A percentile compares a stretch with the other conserved stretches of the same genome.
phyloP scores from a whole-genome alignment of 129 eudicot species.

The Centaurea solstitialis region DNA sequence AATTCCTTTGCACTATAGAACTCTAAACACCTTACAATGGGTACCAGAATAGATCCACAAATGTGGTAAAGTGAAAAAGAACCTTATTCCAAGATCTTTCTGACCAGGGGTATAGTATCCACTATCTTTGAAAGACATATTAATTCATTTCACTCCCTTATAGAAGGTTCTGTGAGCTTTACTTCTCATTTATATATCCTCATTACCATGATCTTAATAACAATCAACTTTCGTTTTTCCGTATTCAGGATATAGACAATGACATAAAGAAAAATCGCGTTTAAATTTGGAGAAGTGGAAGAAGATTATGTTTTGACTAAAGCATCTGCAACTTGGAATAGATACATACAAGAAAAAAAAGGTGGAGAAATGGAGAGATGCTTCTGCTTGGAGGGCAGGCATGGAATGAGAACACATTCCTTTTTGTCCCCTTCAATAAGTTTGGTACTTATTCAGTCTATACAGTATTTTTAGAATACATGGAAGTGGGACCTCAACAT shows the following conservation, averaged over 20 bases:
- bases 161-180: conserved; percentile 19
- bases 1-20: conserved; percentile 57
- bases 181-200: background rate
- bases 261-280: conserved; percentile 18
- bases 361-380: conserved; percentile 45
- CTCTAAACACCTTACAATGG: conserved; percentile 67
- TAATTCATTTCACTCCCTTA: conserved; percentile 20
- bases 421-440: conserved; percentile 76
- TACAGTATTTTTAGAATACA: conserved; percentile 32
- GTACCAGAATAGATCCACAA: conserved; percentile 87
- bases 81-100: conserved; percentile 77
- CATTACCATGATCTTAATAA: background rate
- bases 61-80: conserved; percentile 53
- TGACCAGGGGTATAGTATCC: conserved; percentile 66
- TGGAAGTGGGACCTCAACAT: conserved; percentile 36
- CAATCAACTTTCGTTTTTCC: conserved; percentile 12
- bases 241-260: conserved; percentile 21
- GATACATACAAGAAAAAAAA: conserved; percentile 48
- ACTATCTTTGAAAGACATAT: conserved; percentile 38
- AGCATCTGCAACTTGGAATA: conserved; percentile 64
- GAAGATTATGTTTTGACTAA: conserved; percentile 82
- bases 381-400: conserved; percentile 72
- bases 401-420: conserved; percentile 80
- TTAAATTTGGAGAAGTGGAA: conserved; percentile 30
- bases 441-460: conserved; percentile 83